Evolutionary conservation across 1,284 basidiomycete genomes (phyloP), one percentile per base, ranked within the genome.

Genomic region (Pisolithus thermaeus): DNA sequence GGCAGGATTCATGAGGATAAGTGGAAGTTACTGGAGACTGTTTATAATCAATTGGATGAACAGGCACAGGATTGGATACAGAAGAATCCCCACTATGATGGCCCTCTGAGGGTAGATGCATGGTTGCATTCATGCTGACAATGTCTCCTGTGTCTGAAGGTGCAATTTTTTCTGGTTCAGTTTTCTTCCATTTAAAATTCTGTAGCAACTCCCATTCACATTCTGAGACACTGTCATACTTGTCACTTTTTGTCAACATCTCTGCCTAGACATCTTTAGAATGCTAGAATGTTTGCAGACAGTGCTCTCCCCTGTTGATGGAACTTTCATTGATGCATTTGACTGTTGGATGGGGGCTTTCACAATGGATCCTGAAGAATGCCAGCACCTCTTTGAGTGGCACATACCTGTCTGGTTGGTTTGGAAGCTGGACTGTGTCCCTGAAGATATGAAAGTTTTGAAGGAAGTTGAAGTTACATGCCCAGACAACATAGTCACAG

Each of bases 391-490:
- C 11, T 27, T 42, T 16, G 7, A 30, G 3, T 5, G 7, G 7
- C 14, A 27, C 12, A 50, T 43, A 11, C 48, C 27, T 3, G 39
- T 50, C 16, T 50, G 48, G 40, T 43, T 43, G 16, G 32, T 50
- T 43, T 12, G 18, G 7, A 37, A 27, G 6, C 14, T 5, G 22
- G n/a, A 35, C 39, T 18, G 4, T 7, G 7, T 48, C 35, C 32
- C 47, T 11, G 0, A 6, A 18, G 16, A 38, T 11, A 48, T 48
- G 14, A 39, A 39, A 7, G 27, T 48, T 2, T 18, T 39, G 6
- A 48, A 48, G 11, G 14, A n/a, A 20, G 36, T 48, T 16, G 20
- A 37, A 25, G 20, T 40, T 22, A 30, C 22, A 9, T 16, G 6
- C 23, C 47, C 36, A 12, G 18, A 12, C 6, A n/a, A 39, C 36